Evolutionary conservation across 2,329 filamentous ascomycete genomes (phyloP).

Genomic region (Fulvia fulva): DNA sequence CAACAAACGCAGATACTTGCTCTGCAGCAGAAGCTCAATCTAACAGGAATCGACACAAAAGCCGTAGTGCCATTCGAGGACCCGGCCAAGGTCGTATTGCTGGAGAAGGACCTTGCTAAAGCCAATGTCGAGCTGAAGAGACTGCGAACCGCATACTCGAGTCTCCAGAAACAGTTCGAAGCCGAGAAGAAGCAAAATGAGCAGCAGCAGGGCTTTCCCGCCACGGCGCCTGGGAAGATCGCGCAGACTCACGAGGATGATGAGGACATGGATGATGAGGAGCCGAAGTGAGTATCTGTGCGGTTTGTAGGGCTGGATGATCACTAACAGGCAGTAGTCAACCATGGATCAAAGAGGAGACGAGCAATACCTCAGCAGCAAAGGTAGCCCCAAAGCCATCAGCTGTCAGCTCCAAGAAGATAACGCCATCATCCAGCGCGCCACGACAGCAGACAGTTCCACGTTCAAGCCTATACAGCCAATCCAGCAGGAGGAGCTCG

Average conservation of each 20-base stretch:
- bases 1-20: not conserved
- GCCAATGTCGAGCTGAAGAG: slow-evolving; percentile 13
- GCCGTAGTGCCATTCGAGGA: not conserved
- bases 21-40: not conserved
- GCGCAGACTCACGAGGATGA: slow-evolving; percentile 13
- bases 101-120: slow-evolving; percentile 9
- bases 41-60: not conserved
- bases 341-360: not conserved
- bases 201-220: slow-evolving; percentile 4
- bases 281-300: not conserved
- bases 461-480: not conserved
- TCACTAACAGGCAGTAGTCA: not conserved
- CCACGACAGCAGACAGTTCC: not conserved
- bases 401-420: not conserved
- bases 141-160: slow-evolving; percentile 4
- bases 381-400: not conserved
- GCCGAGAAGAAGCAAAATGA: slow-evolving; percentile 15
- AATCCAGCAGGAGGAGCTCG: not conserved
- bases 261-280: slow-evolving; percentile 18
- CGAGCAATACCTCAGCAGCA: not conserved
- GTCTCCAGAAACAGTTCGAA: slow-evolving; percentile 18
- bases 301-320: not conserved
- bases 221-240: slow-evolving; percentile 6
- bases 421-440: not conserved
- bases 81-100: not conserved